Base-by-base conservation (phyloP, 305 asterid species). In the Vinca major region DNA sequence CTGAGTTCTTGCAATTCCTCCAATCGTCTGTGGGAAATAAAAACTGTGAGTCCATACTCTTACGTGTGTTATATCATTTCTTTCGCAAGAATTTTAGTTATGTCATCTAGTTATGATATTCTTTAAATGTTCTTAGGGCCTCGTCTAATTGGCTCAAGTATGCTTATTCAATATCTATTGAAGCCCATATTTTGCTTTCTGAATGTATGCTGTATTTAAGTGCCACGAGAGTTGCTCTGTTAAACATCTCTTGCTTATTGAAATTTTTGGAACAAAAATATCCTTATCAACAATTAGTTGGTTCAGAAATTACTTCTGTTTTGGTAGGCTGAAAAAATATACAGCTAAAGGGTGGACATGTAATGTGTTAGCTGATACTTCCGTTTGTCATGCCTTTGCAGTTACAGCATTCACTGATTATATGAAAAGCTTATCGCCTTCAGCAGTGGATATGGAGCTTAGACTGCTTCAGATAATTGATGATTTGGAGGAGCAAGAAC, bases 381-480 rank as follows among this genome's bases (percentile, higher is more conserved):
- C 39, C 61, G 68, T 57, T 17, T 71, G 58, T 66, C 45, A 49
- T 73, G 36, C 75, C 21, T 49, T 73, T 85, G 92, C 98, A 92
- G 98, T 86, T 75, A 75, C 87, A 20, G 84, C 87, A 41, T 90
- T 88, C 78, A 92, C 98, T 12, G 83, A 86, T 41, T 87, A 90
- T 76, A 72, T 92, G 61, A 88, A 92, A 78, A 84, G 85, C 57
- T 80, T 92, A 78, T 83, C 97, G 52, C 77, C 98, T 70, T 88
- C 96, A 13, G 77, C 82, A 20, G 72, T 92, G 88, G 97, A 92
- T 73, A 83, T 90, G 95, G 97, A 92, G 78, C 83, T 92, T 19
- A 83, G 98, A 81, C 83, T 92, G 82, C 97, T 90, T 77, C 96
- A 88, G 84, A 81, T 92, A 72, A 74, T 90, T 77, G 96, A 90